Conservation (phyloP, 805 yeast species). For the Candida ascalaphidarum region DNA sequence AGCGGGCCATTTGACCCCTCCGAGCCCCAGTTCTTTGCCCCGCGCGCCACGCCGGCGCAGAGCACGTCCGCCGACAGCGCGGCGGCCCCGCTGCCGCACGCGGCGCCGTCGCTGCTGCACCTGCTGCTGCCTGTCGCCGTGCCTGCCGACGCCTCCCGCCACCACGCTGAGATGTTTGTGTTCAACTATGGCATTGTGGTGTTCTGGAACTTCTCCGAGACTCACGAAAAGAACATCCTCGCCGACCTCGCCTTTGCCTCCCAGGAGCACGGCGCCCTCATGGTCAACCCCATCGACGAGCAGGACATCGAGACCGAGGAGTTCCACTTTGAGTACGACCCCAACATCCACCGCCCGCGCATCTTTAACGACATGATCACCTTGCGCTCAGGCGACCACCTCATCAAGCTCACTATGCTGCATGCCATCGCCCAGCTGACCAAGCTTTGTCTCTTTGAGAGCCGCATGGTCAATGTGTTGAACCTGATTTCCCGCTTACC, state of each 20-base stretch:
- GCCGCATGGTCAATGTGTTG: conserved; percentile 77
- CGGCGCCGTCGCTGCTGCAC: background rate
- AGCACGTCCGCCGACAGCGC: background rate
- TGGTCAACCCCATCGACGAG: conserved; percentile 70
- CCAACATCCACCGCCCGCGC: conserved; percentile 53
- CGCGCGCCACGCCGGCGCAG: conserved; percentile 9
- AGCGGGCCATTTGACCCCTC: conserved; percentile 74
- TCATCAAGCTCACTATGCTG: conserved; percentile 85
- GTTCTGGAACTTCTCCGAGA: conserved; percentile 92
- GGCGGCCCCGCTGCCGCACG: background rate
- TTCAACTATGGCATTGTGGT: conserved; percentile 94
- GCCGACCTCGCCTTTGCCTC: conserved; percentile 82
- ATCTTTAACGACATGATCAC: conserved; percentile 94
- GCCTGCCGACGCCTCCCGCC: conserved; percentile 40
- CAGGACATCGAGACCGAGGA: conserved; percentile 92
- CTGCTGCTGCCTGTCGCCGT: conserved; percentile 4
- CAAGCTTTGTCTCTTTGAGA: conserved; percentile 82
- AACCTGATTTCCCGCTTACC: conserved; percentile 86
- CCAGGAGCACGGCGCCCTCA: conserved; percentile 35
- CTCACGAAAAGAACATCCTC: conserved; percentile 85
- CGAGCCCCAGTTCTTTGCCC: conserved; percentile 85
- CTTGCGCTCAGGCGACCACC: conserved; percentile 81
- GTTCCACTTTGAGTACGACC: conserved; percentile 66
- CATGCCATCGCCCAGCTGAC: conserved; percentile 97
- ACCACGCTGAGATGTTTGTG: conserved; percentile 79